phyloP scores from a whole-genome alignment of 768 basidiomycete species.

The Boletus tomentosulus region DNA sequence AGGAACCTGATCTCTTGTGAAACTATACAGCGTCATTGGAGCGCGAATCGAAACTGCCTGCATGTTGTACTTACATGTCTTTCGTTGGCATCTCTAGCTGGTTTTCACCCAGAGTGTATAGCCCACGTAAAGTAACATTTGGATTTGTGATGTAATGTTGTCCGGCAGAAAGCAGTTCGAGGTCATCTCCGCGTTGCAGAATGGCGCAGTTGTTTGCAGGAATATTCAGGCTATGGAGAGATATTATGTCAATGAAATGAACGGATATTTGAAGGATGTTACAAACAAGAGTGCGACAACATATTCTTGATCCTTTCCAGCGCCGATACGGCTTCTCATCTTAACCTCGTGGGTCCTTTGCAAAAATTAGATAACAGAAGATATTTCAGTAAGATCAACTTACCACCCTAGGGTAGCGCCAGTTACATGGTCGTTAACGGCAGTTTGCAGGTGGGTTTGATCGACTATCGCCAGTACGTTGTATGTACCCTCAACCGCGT shows the following conservation, averaged over 20 bases:
- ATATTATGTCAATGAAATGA: neutral
- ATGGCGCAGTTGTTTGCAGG: constrained; percentile 87
- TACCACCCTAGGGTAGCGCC: constrained; percentile 57
- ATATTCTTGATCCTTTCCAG: constrained; percentile 51
- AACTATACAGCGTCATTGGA: constrained; percentile 37
- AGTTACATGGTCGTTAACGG: constrained; percentile 61
- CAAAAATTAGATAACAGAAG: neutral
- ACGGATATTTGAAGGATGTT: neutral
- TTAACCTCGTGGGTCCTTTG: constrained; percentile 66
- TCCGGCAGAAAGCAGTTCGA: constrained; percentile 74
- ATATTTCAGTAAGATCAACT: constrained; percentile 4
- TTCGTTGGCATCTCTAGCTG: constrained; percentile 86
- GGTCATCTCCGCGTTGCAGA: constrained; percentile 74
- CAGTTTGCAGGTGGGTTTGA: constrained; percentile 68
- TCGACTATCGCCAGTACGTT: constrained; percentile 76
- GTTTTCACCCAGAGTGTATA: constrained; percentile 80
- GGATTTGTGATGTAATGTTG: constrained; percentile 85
- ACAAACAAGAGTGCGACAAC: constrained; percentile 75
- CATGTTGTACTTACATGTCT: constrained; percentile 56
- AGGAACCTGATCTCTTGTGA: constrained; percentile 84
- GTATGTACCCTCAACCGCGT: constrained; percentile 74
- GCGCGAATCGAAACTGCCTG: neutral
- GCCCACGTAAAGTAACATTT: constrained; percentile 72
- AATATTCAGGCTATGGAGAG: constrained; percentile 61
- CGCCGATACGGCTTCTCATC: constrained; percentile 59